Evolutionary conservation across 257 asterid species (phyloP).

Genomic region (Phtheirospermum japonicum): DNA sequence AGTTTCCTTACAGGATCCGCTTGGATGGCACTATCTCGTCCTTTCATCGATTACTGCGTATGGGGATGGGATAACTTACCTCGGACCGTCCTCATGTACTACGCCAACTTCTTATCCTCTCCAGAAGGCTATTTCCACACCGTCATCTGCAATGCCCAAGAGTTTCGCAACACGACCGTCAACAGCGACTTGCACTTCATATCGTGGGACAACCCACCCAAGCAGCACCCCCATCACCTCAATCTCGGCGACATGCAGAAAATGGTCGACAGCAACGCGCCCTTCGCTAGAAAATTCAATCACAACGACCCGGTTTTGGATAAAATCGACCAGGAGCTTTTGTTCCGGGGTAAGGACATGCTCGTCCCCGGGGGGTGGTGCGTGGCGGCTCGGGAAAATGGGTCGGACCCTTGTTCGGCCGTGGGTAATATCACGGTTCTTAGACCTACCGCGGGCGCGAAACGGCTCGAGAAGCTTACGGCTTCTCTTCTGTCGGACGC

Average conservation of each 20-base stretch:
- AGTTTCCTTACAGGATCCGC: conserved; percentile 74
- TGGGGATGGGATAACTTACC: conserved; percentile 99
- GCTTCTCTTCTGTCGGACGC: conserved; percentile 52
- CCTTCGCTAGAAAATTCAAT: conserved; percentile 87
- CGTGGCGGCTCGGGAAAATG: conserved; percentile 54
- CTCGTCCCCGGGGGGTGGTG: conserved; percentile 97
- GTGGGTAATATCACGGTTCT: conserved; percentile 62
- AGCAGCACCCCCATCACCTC: conserved; percentile 95
- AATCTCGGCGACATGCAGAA: conserved; percentile 60
- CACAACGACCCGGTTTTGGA: conserved; percentile 74
- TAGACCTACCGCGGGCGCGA: conserved; percentile 75
- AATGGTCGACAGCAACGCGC: conserved; percentile 86
- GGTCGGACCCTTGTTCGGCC: conserved; percentile 78
- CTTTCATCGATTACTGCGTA: conserved; percentile 83
- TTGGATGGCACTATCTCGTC: conserved; percentile 92
- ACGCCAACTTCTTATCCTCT: conserved; percentile 88
- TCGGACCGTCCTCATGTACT: conserved; percentile 88
- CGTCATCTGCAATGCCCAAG: conserved; percentile 77
- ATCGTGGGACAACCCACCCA: conserved; percentile 98
- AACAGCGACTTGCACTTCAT: conserved; percentile 90
- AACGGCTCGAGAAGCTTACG: conserved; percentile 70
- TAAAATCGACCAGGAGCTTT: conserved; percentile 65
- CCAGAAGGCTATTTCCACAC: conserved; percentile 99
- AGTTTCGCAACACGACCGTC: conserved; percentile 78
- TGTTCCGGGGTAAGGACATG: conserved; percentile 59